Conservation (phyloP, 2,329 filamentous ascomycete species). For the Endothia cerciana region DNA sequence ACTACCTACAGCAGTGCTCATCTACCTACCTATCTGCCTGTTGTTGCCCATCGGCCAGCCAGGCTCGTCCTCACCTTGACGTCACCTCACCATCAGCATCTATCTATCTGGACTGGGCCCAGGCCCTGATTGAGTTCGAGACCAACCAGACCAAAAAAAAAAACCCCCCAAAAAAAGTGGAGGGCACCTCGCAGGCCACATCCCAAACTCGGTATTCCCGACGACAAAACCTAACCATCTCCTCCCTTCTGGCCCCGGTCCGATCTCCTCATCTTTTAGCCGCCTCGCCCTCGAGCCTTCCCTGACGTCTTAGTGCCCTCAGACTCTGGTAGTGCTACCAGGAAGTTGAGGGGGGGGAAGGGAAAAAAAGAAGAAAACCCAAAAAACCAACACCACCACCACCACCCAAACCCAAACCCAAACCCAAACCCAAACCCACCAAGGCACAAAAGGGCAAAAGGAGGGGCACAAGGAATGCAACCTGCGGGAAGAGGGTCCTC, state of each 20-base stretch:
- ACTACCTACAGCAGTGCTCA: not conserved
- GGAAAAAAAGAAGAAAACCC: no score
- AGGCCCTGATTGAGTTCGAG: not conserved
- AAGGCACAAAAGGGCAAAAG: not conserved
- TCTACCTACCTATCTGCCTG: not conserved
- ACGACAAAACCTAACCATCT: not conserved
- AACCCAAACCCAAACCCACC: no score
- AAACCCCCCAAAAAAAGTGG: not conserved
- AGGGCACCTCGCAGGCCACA: no score
- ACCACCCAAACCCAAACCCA: no score
- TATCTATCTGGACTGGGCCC: no score
- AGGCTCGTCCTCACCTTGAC: not conserved
- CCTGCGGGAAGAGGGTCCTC: not conserved
- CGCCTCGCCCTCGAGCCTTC: conserved; percentile 6
- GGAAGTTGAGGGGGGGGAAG: not conserved
- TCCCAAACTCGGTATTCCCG: conserved; percentile 10
- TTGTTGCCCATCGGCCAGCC: not conserved
- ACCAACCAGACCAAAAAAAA: not conserved
- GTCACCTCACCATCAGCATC: not conserved
- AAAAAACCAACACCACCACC: no score
- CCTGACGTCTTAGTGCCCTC: conserved; percentile 17
- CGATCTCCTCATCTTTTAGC: conserved; percentile 11
- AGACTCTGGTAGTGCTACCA: conserved; percentile 10
- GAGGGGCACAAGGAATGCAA: not conserved
- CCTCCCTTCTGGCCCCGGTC: not conserved